Percentiles rank a stretch among this genome's conserved stretches.
These are phyloP conservation scores for Kuraishia capsulata DNA, from an alignment of 805 yeast species.

Conservation along the genomic window DNA sequence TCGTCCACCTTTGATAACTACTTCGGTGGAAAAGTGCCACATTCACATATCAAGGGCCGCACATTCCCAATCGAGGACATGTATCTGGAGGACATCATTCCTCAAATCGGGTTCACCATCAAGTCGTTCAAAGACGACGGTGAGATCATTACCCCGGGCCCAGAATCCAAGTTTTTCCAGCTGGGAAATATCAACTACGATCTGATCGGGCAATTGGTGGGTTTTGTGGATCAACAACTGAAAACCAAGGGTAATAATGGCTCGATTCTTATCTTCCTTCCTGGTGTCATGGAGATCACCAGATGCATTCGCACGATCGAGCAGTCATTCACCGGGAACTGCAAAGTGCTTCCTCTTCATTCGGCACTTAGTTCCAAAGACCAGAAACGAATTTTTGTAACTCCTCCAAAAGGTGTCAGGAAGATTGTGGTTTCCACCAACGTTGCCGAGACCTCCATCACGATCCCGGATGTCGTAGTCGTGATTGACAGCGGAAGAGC, in stretches of 20 bases:
- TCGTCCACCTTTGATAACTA: slow-evolving; percentile 56
- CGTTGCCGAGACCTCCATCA: slow-evolving; percentile 94
- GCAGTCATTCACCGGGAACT: slow-evolving; percentile 9
- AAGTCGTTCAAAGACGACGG: slow-evolving; percentile 11
- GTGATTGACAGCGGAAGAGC: slow-evolving; percentile 86
- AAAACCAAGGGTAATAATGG: slow-evolving; percentile 37
- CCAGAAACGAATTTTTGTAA: slow-evolving; percentile 65
- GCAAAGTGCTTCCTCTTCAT: slow-evolving; percentile 63
- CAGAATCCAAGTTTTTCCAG: slow-evolving; percentile 59
- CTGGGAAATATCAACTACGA: slow-evolving; percentile 69
- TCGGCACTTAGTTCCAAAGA: slow-evolving; percentile 80
- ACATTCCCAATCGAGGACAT: slow-evolving; percentile 84
- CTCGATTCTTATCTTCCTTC: slow-evolving; percentile 75
- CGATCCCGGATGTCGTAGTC: slow-evolving; percentile 90
- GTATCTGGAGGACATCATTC: slow-evolving; percentile 61
- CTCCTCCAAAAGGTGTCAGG: slow-evolving; percentile 43
- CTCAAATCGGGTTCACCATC: slow-evolving; percentile 33
- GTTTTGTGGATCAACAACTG: slow-evolving; percentile 42
- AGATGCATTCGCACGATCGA: slow-evolving; percentile 40
- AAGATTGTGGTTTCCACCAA: slow-evolving; percentile 87
- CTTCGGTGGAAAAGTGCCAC: slow-evolving; percentile 47
- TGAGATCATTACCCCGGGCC: slow-evolving; percentile 41
- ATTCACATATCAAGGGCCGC: slow-evolving; percentile 83
- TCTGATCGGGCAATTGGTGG: slow-evolving; percentile 49
- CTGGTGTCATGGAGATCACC: slow-evolving; percentile 85